Base-by-base conservation (phyloP, 768 basidiomycete genomes). In the Pisolithus marmoratus region DNA sequence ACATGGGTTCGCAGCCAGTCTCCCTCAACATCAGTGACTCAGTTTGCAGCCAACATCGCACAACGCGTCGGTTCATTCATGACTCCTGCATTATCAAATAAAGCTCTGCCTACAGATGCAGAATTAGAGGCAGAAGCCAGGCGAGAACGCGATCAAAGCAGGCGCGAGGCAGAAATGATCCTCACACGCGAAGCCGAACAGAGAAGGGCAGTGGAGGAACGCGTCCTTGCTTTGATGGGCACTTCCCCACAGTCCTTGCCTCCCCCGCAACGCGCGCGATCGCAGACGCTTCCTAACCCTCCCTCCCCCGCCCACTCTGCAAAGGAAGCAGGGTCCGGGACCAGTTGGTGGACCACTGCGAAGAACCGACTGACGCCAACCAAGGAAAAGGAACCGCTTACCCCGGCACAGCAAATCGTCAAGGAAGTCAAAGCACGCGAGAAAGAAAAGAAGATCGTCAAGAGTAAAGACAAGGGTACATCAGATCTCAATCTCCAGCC, bases 81-180 rank as follows among this genome's bases (percentile, higher is more conserved):
- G 51, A 78, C 74, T 38, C 76, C 75, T 42, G 76, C 79, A 3
- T 68, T 75, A 6, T 60, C 59, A 4, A 70, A 71, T 15, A 74
- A 74, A 40, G 69, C 73, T 7, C 69, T 78, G 20, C 86, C 79
- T 2, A 80, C 84, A 2, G 87, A 90, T 61, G 87, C 84, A 1
- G 87, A 93, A 62, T 68, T 93, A 8, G 90, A 91, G 67, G 87
- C 86, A 2, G 85, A 90, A 55, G 89, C 87, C 8, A 79, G 85
- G 53, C 72, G 81, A 24, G 89, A 91, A 63, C 80, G 90, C 41
- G 90, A 91, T 58, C 71, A 75, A 40, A 86, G 84, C 57, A 72
- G 90, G 52, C 74, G 81, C 37, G 88, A 91, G 63, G 90, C 90
- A 1, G 90, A 92, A 64, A 76, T 74, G 1, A 92, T 92, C 56